These are phyloP conservation scores for Phytopythium mirpurense DNA, from an alignment of 352 stramenopile species.

Conservation along the genomic window DNA sequence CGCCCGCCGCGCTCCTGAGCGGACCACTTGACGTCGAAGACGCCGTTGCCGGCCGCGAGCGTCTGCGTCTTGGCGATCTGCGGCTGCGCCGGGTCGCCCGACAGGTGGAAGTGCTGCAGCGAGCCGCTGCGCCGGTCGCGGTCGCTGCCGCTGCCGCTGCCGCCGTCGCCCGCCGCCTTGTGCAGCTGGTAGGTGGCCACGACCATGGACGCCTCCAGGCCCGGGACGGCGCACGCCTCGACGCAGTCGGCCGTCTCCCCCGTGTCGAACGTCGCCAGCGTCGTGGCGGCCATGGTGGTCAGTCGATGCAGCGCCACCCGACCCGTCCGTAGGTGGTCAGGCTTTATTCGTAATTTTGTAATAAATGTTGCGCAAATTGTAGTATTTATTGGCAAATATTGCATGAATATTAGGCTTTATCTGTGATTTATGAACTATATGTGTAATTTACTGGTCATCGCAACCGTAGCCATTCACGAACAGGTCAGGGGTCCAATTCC, in stretches of 20 bases:
- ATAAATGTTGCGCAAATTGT: too few relatives aligned
- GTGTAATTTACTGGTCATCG: background rate
- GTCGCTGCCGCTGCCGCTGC: slow-evolving; percentile 3
- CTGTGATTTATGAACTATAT: too few relatives aligned
- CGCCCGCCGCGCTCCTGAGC: slow-evolving; percentile 39
- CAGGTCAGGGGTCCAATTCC: too few relatives aligned
- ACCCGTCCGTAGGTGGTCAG: too few relatives aligned
- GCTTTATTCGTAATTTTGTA: too few relatives aligned
- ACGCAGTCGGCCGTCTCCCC: slow-evolving; percentile 81
- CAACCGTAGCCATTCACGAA: background rate
- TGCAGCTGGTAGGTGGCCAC: slow-evolving; percentile 82
- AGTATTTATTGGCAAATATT: too few relatives aligned
- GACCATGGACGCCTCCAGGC: slow-evolving; percentile 60
- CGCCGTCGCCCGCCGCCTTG: slow-evolving; percentile 27
- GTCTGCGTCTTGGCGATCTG: slow-evolving; percentile 40
- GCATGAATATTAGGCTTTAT: too few relatives aligned
- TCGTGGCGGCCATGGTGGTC: slow-evolving; percentile 9
- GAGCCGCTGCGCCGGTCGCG: slow-evolving; percentile 53
- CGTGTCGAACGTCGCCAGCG: slow-evolving; percentile 71
- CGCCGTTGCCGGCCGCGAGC: slow-evolving; percentile 42
- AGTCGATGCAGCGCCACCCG: background rate
- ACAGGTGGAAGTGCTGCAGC: slow-evolving; percentile 60
- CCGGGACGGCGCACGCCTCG: slow-evolving; percentile 61
- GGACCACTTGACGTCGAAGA: slow-evolving; percentile 86
- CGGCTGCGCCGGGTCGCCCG: slow-evolving; percentile 15